A percentile compares a stretch with the other conserved stretches of the same genome.
These are phyloP conservation scores for Botrytis galanthina DNA, from an alignment of 2,329 filamentous ascomycete species.

Conservation along the genomic window DNA sequence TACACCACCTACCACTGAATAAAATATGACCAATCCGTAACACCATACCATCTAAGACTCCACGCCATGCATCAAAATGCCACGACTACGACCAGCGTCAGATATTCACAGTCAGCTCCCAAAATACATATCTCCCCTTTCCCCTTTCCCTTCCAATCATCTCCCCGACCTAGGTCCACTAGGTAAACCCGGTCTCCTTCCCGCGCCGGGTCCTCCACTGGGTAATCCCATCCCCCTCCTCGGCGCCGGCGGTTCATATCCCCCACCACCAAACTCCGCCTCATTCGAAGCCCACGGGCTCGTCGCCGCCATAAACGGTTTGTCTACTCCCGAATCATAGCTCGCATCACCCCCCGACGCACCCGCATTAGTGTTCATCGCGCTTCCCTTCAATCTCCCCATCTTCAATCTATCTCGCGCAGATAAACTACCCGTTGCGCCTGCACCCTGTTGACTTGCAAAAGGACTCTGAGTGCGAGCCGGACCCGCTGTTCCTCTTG, in stretches of 20 bases:
- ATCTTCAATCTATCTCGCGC: constrained; percentile 83
- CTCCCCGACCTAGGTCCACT: constrained; percentile 11
- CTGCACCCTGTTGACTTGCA: background rate
- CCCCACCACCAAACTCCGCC: constrained; percentile 41
- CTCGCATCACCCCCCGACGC: constrained; percentile 20
- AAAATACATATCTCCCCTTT: background rate
- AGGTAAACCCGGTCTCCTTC: constrained; percentile 10
- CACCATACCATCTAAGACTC: constrained; percentile 7
- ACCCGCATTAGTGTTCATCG: constrained; percentile 18
- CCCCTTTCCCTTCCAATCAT: background rate
- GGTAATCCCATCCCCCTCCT: constrained; percentile 12
- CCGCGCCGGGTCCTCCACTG: constrained; percentile 7
- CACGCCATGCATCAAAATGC: background rate
- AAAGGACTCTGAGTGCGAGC: background rate
- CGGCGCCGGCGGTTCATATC: constrained; percentile 30
- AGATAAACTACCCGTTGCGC: background rate
- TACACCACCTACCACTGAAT: background rate
- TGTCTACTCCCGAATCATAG: constrained; percentile 36
- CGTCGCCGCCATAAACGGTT: constrained; percentile 47
- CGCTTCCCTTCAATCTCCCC: constrained; percentile 53
- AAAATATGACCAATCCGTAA: background rate
- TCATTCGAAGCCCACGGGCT: constrained; percentile 49
- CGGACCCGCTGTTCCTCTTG: background rate
- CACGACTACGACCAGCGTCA: constrained; percentile 6
- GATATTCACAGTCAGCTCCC: background rate